These are phyloP conservation scores for Senna siamea DNA, from an alignment of 306 rosid species.

Conservation along the genomic window DNA sequence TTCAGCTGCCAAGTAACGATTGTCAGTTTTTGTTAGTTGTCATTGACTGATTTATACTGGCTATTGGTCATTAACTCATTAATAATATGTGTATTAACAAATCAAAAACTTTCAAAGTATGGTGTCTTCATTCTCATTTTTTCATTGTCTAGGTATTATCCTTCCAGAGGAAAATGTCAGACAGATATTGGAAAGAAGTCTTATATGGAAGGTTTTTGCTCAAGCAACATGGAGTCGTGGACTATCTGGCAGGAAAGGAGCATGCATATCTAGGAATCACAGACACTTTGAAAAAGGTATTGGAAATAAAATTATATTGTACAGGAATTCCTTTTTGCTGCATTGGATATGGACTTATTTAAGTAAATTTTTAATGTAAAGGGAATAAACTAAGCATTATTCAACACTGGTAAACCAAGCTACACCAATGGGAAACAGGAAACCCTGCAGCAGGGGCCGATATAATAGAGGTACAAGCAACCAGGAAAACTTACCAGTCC, in stretches of 20 bases:
- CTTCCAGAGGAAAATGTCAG: slow-evolving; percentile 12
- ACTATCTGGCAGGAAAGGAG: slow-evolving; percentile 18
- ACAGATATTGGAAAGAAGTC: slow-evolving; percentile 4
- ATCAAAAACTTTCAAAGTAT: slow-evolving; percentile 3
- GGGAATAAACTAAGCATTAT: background rate
- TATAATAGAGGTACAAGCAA: background rate
- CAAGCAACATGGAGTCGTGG: background rate
- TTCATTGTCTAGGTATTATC: background rate
- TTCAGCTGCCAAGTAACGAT: slow-evolving; percentile 9
- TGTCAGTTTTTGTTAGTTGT: background rate
- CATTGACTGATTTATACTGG: background rate
- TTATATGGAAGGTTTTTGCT: background rate
- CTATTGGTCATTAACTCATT: slow-evolving; percentile 10
- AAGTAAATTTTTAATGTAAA: background rate
- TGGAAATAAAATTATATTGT: background rate
- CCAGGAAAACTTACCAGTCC: slow-evolving; percentile 74
- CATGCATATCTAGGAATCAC: background rate
- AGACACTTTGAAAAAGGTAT: background rate
- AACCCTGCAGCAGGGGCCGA: background rate
- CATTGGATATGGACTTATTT: background rate
- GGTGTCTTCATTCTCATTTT: slow-evolving; percentile 19
- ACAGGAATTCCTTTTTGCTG: background rate
- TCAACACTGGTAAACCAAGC: background rate
- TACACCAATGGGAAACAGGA: background rate
- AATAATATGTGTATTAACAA: slow-evolving; percentile 13